Evolutionary conservation across 306 rosid genomes (phyloP).

Genomic region (Acacia acuminata): DNA sequence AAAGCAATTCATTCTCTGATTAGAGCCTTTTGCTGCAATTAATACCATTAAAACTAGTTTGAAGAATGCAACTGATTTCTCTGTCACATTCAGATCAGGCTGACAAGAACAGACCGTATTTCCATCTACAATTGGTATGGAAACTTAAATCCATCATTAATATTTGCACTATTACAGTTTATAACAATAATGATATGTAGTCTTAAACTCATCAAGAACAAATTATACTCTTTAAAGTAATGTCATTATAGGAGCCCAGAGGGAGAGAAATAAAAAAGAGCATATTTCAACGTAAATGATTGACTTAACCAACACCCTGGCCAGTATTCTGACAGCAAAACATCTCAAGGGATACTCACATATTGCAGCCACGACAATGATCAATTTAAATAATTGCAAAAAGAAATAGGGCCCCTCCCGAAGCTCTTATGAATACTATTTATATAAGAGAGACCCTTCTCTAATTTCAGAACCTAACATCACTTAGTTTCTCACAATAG

Average conservation of each 20-base stretch:
- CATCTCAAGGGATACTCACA: neutral
- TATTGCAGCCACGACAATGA: neutral
- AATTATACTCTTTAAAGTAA: neutral
- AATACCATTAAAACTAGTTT: neutral
- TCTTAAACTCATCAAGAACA: neutral
- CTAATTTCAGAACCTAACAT: neutral
- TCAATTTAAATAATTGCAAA: neutral
- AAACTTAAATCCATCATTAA: neutral
- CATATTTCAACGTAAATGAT: neutral
- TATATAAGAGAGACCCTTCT: neutral
- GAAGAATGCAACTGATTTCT: neutral
- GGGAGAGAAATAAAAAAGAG: neutral
- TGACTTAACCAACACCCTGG: neutral
- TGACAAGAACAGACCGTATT: constrained; percentile 13
- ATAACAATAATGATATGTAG: neutral
- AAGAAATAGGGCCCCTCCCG: neutral
- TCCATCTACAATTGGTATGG: neutral
- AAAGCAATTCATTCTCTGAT: neutral
- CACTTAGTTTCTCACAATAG: neutral
- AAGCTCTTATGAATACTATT: neutral
- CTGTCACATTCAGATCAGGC: constrained; percentile 23
- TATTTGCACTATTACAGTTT: neutral
- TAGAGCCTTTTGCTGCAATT: neutral
- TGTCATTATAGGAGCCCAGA: neutral
- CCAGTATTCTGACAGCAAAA: neutral